Base-by-base conservation (phyloP, 2,329 filamentous ascomycete genomes). In the Cladosporium oxysporum region DNA sequence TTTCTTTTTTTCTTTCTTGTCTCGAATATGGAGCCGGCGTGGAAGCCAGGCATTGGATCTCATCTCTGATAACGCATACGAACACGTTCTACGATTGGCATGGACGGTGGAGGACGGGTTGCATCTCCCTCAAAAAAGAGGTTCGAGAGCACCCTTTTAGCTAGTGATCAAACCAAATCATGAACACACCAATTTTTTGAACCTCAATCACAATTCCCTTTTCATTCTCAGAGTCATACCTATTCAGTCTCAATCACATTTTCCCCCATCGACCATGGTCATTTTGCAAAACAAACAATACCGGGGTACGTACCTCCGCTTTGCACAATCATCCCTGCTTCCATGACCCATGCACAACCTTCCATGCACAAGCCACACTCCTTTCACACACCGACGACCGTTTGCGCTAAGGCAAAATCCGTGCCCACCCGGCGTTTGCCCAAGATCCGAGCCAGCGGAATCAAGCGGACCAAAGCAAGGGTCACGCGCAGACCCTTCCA, bases 11-110 rank as follows among this genome's bases (percentile, higher is more conserved):
- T 21, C 18, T 63, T n/a, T 44, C 35, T 63, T 63, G 62, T 69
- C 68, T 70, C 70, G 71, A 70, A 70, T 67, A 72, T 41, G 50
- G n/a, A 35, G 53, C 12, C 53, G 66, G 37, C 41, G 62, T 64
- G 58, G 58, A 61, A 44, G 49, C 49, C 49, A 33, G 33, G 49
- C 60, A 44, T 53, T 28, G 50, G 33, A 63, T 63, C 60, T 63
- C 60, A 63, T 55, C 60, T 63, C 60, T 63, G 33, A n/a, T 8
- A 28, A 29, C n/a, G n/a, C 28, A 33, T 61, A 52, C 47, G 47
- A 52, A 3, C 3, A 63, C 52, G 29, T 61, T 52, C 41, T 47
- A 59, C 29, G 58, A 61, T 33, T 61, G 47, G 58, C 41, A 49
- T 31, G 58, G 50, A n/a, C 58, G 44, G 58, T 50, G 47, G 58